A percentile compares a stretch with the other conserved stretches of the same genome.
These are phyloP conservation scores for Dryas octopetala DNA, from an alignment of 306 rosid species.

Conservation along the genomic window DNA sequence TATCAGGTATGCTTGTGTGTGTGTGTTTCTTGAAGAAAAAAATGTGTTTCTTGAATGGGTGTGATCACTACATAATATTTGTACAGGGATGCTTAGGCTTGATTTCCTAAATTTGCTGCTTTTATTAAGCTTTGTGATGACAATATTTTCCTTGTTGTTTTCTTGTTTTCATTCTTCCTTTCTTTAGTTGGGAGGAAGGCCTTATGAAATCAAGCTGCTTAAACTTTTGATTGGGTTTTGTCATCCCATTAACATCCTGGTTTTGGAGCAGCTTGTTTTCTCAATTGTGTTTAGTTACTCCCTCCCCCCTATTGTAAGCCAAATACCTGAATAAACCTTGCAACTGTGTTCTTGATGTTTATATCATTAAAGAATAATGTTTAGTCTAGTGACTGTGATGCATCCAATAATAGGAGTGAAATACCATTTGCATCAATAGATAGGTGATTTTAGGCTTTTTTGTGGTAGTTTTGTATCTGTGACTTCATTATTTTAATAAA, in stretches of 20 bases:
- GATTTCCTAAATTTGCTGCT: neutral
- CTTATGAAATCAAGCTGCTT: neutral
- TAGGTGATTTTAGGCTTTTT: neutral
- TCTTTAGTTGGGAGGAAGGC: neutral
- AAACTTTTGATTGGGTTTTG: neutral
- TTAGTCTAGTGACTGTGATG: neutral
- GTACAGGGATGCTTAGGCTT: neutral
- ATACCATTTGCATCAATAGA: neutral
- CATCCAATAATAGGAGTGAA: neutral
- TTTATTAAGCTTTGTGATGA: neutral
- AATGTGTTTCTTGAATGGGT: neutral
- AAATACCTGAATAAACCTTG: neutral
- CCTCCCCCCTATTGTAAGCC: neutral
- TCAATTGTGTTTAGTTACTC: neutral
- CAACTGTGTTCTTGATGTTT: neutral
- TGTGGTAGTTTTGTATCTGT: neutral
- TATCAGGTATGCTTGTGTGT: constrained; percentile 60
- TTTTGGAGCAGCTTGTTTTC: neutral
- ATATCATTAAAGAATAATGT: neutral
- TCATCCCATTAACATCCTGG: neutral
- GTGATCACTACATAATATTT: neutral
- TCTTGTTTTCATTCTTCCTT: neutral
- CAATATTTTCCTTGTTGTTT: neutral
- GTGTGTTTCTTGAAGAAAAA: neutral
- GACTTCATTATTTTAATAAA: neutral